Evolutionary conservation across 352 stramenopile genomes (phyloP), one percentile per base, ranked within the genome.

Genomic region (Phytopythium cucurbitacearum): DNA sequence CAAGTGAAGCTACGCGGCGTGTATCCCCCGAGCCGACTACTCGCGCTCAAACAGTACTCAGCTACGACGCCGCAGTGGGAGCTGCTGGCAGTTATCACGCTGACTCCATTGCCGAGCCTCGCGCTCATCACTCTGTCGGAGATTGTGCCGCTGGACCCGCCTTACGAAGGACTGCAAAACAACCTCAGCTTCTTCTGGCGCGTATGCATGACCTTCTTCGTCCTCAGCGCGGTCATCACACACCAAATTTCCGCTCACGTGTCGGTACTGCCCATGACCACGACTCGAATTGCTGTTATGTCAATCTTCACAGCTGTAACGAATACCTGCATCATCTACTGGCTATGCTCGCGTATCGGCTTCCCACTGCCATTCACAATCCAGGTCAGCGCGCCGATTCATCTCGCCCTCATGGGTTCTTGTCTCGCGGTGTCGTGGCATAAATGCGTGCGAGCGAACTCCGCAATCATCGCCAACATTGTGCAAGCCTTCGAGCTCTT

Each of bases 331-430:
- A 32, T 57, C 1, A 11, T 60, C 10, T 40, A 40, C 35, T n/a
- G 40, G 33, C 5, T 40, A 4, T 12, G 33, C 33, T 8, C 35
- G 5, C 33, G 3, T 3, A 8, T 51, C 4, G 34, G 46, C 11
- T 51, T 51, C 33, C 45, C 45, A 13, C 21, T 51, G 2, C 46
- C 46, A 12, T 51, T 51, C 13, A 41, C 33, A 12, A 51, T 51
- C 4, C 46, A 51, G 11, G 4, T 51, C 4, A 41, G 32, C 7
- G 46, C 33, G 3, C 11, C 35, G 46, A 32, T 10, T n/a, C 40
- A 51, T n/a, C 40, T 51, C 11, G 0, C 40, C 3, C 32, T 39
- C 13, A 15, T 41, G 15, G 3, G 8, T 13, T 13, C 33, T 4
- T 32, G 12, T 6, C 7, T 51, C 10, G 46, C 12, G 11, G 3